Percentiles rank a stretch among this genome's conserved stretches.
phyloP scores from a whole-genome alignment of 805 yeast species.

The Pichia paraexigua region DNA sequence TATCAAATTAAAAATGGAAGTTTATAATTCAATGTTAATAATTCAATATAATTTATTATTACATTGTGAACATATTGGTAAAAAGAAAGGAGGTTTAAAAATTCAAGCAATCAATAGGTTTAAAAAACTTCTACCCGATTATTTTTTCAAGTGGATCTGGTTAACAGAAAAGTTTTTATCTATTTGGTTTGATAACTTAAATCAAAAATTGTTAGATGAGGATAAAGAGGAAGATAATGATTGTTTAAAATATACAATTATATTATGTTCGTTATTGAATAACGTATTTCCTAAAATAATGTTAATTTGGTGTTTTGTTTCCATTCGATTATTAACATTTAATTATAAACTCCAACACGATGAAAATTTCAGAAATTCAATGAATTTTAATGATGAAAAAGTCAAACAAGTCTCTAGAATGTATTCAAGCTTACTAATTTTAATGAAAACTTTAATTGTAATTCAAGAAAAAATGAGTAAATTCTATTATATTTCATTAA shows the following conservation, averaged over 20 bases:
- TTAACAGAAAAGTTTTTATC: background rate
- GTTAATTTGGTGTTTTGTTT: background rate
- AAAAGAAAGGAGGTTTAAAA: background rate
- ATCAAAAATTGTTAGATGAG: background rate
- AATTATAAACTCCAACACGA: background rate
- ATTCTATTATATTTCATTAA: conserved; percentile 8
- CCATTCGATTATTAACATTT: conserved; percentile 6
- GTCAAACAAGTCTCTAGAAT: background rate
- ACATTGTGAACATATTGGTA: conserved; percentile 11
- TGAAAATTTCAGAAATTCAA: background rate
- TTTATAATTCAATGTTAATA: conserved; percentile 3
- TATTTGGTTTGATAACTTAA: background rate
- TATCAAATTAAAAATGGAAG: conserved; percentile 3
- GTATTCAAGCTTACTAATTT: conserved; percentile 1
- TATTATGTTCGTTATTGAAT: background rate
- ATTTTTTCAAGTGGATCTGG: background rate
- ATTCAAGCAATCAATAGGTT: background rate
- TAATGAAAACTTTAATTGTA: conserved; percentile 4
- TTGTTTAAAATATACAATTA: background rate
- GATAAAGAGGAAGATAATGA: background rate
- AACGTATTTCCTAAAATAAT: conserved; percentile 2
- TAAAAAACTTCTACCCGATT: background rate
- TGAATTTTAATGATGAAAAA: background rate
- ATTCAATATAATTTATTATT: conserved; percentile 14
- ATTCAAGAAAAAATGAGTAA: conserved; percentile 1